These are phyloP conservation scores for Trichoderma oligosporum DNA, from an alignment of 2,329 filamentous ascomycete genomes.

Conservation along the genomic window DNA sequence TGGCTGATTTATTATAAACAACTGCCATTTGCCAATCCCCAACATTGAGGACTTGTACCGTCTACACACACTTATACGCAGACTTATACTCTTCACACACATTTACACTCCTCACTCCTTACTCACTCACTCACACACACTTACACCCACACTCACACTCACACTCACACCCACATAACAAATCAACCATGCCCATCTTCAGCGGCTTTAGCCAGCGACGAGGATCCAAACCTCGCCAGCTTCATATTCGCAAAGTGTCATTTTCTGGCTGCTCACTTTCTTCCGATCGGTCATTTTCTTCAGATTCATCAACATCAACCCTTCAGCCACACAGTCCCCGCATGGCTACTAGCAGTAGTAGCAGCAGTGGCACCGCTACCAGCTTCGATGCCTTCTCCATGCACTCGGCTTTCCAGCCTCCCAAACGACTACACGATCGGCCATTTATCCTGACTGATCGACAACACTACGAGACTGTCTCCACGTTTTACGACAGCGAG, in stretches of 20 bases:
- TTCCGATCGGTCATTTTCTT: constrained; percentile 32
- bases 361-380: constrained; percentile 26
- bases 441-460: constrained; percentile 30
- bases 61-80: too few species aligned
- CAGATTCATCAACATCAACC: constrained; percentile 31
- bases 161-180: not conserved
- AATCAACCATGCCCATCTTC: constrained; percentile 35
- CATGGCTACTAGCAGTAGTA: constrained; percentile 27
- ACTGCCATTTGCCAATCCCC: too few species aligned
- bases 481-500: constrained; percentile 32
- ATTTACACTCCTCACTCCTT: too few species aligned
- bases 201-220: constrained; percentile 36
- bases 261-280: constrained; percentile 40
- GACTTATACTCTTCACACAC: too few species aligned
- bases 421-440: constrained; percentile 37
- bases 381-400: constrained; percentile 35
- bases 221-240: constrained; percentile 36
- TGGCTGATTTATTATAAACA: constrained; percentile 9
- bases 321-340: constrained; percentile 23
- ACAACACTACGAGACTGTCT: constrained; percentile 23
- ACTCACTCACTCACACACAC: constrained; percentile 9
- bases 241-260: constrained; percentile 41
- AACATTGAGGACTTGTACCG: too few species aligned
- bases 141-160: not conserved
- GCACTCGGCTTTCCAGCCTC: constrained; percentile 37